Evolutionary conservation across 768 basidiomycete species (phyloP).

Genomic region (Boletus sensibilis): DNA sequence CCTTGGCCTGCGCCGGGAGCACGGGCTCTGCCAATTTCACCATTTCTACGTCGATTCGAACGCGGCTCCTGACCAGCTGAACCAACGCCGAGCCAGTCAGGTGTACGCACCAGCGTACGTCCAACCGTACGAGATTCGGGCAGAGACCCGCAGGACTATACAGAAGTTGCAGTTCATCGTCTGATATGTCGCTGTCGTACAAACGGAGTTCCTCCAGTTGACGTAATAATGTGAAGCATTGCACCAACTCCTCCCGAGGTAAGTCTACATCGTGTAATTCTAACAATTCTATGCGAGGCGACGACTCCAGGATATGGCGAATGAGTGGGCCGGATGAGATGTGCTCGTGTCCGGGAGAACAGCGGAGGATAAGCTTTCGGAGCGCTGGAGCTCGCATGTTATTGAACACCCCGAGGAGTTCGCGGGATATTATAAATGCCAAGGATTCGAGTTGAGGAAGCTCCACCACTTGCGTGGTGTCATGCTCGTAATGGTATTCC

Average conservation of each 20-base stretch:
- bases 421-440: slow-evolving; percentile 30
- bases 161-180: slow-evolving; percentile 41
- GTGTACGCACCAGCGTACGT: slow-evolving; percentile 60
- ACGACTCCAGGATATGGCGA: slow-evolving; percentile 29
- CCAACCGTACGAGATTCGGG: slow-evolving; percentile 46
- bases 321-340: slow-evolving; percentile 28
- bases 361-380: slow-evolving; percentile 41
- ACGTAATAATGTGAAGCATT: slow-evolving; percentile 37
- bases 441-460: slow-evolving; percentile 32
- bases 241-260: slow-evolving; percentile 36
- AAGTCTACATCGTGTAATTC: slow-evolving; percentile 52
- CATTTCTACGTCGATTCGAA: neutral
- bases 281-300: slow-evolving; percentile 39
- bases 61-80: slow-evolving; percentile 45
- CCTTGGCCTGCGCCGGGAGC: slow-evolving; percentile 16
- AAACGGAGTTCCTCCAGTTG: slow-evolving; percentile 48
- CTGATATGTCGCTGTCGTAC: slow-evolving; percentile 58
- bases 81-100: slow-evolving; percentile 52
- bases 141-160: slow-evolving; percentile 42
- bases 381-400: slow-evolving; percentile 38
- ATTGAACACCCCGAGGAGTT: slow-evolving; percentile 28
- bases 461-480: slow-evolving; percentile 11
- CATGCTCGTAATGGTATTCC: slow-evolving; percentile 23
- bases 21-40: slow-evolving; percentile 1
- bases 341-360: slow-evolving; percentile 23